Evolutionary conservation across 805 yeast species (phyloP), one percentile per base, ranked within the genome.

Genomic region (Kluyveromyces siamensis): DNA sequence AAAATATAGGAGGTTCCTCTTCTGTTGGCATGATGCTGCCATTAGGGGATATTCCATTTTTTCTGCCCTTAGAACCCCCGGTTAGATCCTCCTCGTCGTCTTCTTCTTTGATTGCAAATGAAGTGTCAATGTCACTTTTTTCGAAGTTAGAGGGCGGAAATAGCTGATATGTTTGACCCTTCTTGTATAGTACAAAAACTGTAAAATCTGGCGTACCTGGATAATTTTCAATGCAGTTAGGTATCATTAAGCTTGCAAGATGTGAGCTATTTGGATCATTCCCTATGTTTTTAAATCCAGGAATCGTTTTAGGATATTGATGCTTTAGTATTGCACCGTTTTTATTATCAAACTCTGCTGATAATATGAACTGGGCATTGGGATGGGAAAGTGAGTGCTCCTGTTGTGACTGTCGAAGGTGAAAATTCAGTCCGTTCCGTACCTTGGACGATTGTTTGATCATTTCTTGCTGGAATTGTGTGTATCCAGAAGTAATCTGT

Each of bases 301-400:
- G 65, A 2, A 70, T 61, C 43, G 57, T 60, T 13, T 57, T 50
- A 0, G 95, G 91, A 46, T 75, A 72, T 57, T 83, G 89, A 54
- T 77, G 76, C 46, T 71, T 70, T 33, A 88, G 66, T 4, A 77
- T 70, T 0, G 93, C 83, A 0, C 96, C 96, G 48, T 79, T 72
- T 56, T 78, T 83, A 53, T 83, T 79, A 61, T 88, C 93, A 62
- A 88, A 89, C 65, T 85, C 90, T 1, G 91, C 85, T 6, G 88
- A 74, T 33, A 87, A 56, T 19, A 84, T 72, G 58, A 73, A 83
- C 47, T 76, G 77, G 14, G 77, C 76, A 55, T 79, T 75, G 33
- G 43, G 37, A 18, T 40, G 45, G 17, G 38, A 37, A 9, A 36
- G 35, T n/a, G 46, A 41, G 36, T 50, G 49, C 27, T 50, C 53